Evolutionary conservation across 345 rosid species (phyloP).

Genomic region (Physaria fendleri): DNA sequence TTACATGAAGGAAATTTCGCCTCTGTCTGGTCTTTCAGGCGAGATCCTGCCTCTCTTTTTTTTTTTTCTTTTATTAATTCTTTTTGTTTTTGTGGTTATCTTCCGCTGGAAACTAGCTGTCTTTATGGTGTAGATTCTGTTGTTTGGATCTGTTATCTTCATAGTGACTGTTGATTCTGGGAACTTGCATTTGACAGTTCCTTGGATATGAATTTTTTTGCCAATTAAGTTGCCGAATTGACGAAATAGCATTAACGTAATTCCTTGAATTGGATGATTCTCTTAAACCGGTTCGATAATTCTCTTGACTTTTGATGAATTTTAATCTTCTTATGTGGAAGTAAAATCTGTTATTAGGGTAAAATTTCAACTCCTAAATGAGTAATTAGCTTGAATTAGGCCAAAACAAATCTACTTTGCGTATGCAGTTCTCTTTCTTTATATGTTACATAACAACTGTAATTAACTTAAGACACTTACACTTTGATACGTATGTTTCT

Average conservation of each 20-base stretch:
- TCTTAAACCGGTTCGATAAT: no score
- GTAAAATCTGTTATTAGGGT: background rate
- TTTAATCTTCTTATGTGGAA: background rate
- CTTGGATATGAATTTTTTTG: no score
- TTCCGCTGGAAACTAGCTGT: background rate
- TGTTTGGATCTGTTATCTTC: constrained; percentile 20
- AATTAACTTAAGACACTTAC: background rate
- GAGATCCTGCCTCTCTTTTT: constrained; percentile 3
- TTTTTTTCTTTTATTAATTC: background rate
- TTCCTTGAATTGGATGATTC: background rate
- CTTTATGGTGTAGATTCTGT: background rate
- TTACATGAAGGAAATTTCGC: constrained; percentile 41
- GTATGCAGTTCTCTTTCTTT: background rate
- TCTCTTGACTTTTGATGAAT: no score
- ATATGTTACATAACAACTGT: background rate
- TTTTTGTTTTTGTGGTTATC: background rate
- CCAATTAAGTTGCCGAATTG: background rate
- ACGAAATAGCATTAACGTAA: background rate
- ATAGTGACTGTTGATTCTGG: no score
- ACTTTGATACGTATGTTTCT: background rate
- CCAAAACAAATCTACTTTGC: background rate
- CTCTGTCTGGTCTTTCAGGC: constrained; percentile 46
- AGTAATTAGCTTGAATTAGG: background rate
- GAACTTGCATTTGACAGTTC: no score
- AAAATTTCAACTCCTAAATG: background rate